A percentile compares a stretch with the other conserved stretches of the same genome.
Conservation (phyloP, 2,329 filamentous ascomycete species). For the Colletotrichum sp. region DNA sequence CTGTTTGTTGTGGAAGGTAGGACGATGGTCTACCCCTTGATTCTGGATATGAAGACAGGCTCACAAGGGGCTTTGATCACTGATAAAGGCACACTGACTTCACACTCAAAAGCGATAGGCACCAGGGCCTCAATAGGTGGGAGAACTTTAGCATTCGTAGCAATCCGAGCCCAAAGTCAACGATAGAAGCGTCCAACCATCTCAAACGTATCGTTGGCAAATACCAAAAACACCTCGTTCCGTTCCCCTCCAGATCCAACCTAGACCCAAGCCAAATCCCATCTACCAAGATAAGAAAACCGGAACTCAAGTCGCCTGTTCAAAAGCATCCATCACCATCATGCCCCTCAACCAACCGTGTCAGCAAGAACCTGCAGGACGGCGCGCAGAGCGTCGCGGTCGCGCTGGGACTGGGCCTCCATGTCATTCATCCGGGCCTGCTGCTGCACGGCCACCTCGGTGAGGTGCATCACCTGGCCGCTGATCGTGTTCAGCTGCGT, state of each 20-base stretch:
- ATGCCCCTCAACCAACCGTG: not conserved
- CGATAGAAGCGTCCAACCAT: not conserved
- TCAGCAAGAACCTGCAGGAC: not conserved
- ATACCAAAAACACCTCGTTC: not conserved
- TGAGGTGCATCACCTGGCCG: not conserved
- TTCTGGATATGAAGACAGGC: not conserved
- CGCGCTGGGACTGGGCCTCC: not conserved
- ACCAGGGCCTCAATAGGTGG: not conserved
- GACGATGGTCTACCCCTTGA: not conserved
- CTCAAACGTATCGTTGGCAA: not conserved
- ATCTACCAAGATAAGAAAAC: not conserved
- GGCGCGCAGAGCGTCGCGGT: not conserved
- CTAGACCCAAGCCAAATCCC: not conserved
- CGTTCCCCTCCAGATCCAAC: not conserved
- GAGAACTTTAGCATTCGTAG: not conserved
- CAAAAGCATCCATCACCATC: not conserved
- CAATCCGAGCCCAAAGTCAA: not conserved
- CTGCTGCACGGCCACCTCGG: not conserved
- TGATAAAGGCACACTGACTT: not conserved
- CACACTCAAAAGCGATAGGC: accelerated
- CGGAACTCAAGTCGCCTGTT: not conserved
- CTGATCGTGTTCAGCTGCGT: not conserved
- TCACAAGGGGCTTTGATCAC: too few species aligned
- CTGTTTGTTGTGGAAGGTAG: not conserved
- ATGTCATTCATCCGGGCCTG: not conserved